A percentile compares a stretch with the other conserved stretches of the same genome.
phyloP scores from a whole-genome alignment of 257 asterid species.

The Solanum rostratum region DNA sequence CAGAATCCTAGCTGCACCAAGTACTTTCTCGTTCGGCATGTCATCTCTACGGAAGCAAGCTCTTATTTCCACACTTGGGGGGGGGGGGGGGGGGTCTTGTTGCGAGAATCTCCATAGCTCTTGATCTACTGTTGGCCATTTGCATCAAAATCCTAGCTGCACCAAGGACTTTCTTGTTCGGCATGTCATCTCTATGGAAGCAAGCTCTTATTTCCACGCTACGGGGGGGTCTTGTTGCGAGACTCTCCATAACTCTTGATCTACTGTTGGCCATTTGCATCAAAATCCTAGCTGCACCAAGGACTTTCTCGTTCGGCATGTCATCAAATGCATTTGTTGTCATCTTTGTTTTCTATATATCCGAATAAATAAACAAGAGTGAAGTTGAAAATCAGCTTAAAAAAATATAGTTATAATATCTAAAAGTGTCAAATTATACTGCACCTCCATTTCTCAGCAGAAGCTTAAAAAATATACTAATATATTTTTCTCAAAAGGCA shows the following conservation, averaged over 20 bases:
- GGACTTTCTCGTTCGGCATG: neutral
- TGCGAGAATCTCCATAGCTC: slow-evolving; percentile 81
- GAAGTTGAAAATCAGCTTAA: neutral
- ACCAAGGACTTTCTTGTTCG: neutral
- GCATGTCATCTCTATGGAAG: slow-evolving; percentile 39
- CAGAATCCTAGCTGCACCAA: neutral
- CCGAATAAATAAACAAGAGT: neutral
- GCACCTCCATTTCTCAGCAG: neutral
- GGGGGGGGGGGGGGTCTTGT: slow-evolving; percentile 62
- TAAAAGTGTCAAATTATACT: neutral
- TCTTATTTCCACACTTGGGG: slow-evolving; percentile 77
- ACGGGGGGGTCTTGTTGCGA: slow-evolving; percentile 59
- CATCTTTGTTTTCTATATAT: neutral
- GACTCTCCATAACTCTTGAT: slow-evolving; percentile 77
- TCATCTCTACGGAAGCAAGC: slow-evolving; percentile 76
- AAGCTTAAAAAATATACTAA: neutral
- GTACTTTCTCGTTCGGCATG: neutral
- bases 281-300: neutral
- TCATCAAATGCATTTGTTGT: neutral
- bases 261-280: neutral
- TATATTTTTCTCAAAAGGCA: too few species aligned
- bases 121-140: slow-evolving; percentile 4
- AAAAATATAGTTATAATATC: neutral
- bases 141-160: neutral
- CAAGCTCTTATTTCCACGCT: slow-evolving; percentile 67